Base-by-base conservation (phyloP, 2,329 filamentous ascomycete species). In the Aspergillus brunneoviolaceus region DNA sequence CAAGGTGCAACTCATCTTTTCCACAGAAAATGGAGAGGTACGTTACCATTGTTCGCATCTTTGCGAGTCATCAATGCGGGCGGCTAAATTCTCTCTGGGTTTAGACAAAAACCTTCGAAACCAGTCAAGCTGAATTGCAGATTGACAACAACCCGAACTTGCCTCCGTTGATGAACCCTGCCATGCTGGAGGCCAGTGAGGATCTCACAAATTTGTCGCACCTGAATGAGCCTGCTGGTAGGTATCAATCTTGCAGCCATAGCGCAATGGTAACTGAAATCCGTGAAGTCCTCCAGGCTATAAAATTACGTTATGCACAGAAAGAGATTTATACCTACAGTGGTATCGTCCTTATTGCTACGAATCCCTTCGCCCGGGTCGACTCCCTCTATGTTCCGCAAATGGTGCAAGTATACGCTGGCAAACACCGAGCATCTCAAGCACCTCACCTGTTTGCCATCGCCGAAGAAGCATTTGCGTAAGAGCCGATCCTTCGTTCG, bases 311-410 rank as follows among this genome's bases (percentile, higher is more conserved):
- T 76, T 99, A 99, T 81, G 85, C 91, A 65, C 95, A 99, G 78
- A 98, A 98, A 80, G 95, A 99, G 78, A 99, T 99, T 72, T 99
- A 99, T 83, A 99, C 95, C 73, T 99, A 99, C 82, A 96, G 92
- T 76, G 95, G 95, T 74, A 98, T 99, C 73, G 95, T 99, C 66
- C 84, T 99, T 69, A 99, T 99, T 81, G 95, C 95, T 64, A 96
- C 95, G 65, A 99, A 99, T 80, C 95, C 95, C 23, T 99, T 99
- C 73, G 95, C 96, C 57, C 87, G 95, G 66, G 93, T 99, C 67
- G 95, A 99, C 77, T 99, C 95, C 48, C 87, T 99, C 72, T 99
- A 99, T 78, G 95, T 99, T 11, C 93, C 94, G 19, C 95, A 95
- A 67, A 99, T 99, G 94, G 93, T 99, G n/a, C 95, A 99, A 77